Conservation (phyloP, 1,284 basidiomycete species). For the Leccinum griseonigrum region DNA sequence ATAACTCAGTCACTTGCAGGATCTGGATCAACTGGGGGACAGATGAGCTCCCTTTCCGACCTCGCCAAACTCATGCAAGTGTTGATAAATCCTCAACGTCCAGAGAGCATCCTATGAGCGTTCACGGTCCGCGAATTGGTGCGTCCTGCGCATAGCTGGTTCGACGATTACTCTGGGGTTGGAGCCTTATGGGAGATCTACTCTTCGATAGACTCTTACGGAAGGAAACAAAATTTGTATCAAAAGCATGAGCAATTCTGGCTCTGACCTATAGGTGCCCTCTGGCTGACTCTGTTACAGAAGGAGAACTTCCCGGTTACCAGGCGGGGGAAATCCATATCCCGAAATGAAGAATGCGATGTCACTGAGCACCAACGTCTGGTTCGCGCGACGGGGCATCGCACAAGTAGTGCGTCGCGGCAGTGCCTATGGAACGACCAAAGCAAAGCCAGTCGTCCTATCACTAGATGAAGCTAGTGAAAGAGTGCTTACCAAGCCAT, state of each 20-base stretch:
- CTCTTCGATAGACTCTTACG: constrained; percentile 34
- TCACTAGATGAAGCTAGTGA: neutral
- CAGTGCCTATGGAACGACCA: neutral
- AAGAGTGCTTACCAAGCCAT: constrained; percentile 53
- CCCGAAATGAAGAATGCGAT: constrained; percentile 72
- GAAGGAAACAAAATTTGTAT: constrained; percentile 38
- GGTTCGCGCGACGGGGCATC: constrained; percentile 15
- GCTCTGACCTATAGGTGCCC: neutral
- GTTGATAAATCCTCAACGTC: constrained; percentile 38
- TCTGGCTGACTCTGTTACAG: constrained; percentile 26
- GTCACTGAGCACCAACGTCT: constrained; percentile 61
- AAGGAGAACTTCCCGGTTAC: constrained; percentile 44
- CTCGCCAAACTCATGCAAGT: constrained; percentile 40
- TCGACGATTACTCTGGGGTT: constrained; percentile 41
- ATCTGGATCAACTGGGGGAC: constrained; percentile 44
- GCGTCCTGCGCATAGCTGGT: constrained; percentile 39
- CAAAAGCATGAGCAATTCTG: constrained; percentile 27
- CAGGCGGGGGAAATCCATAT: constrained; percentile 33
- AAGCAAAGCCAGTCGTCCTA: constrained; percentile 1
- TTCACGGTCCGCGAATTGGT: constrained; percentile 44
- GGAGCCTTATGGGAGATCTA: constrained; percentile 52
- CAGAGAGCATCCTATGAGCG: constrained; percentile 36
- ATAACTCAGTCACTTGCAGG: constrained; percentile 25
- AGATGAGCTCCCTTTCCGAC: constrained; percentile 48
- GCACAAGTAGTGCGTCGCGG: neutral